Percentiles rank a stretch among this genome's conserved stretches.
Conservation (phyloP, 2,329 filamentous ascomycete species). For the Stachybotrys chlorohalonatus region DNA sequence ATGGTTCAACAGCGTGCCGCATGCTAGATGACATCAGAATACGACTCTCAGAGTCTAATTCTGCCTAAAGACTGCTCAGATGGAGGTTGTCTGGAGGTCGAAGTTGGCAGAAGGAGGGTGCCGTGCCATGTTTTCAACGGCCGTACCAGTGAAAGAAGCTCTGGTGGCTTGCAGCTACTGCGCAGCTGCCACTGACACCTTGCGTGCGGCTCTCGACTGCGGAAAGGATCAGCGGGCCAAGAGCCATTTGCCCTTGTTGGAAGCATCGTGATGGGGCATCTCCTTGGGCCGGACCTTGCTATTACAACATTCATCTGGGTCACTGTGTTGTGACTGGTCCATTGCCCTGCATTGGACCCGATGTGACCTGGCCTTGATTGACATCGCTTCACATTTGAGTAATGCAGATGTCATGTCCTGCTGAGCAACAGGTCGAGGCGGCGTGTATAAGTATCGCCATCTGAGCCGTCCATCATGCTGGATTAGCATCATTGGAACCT, state of each 20-base stretch:
- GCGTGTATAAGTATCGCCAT: not conserved
- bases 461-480: not conserved
- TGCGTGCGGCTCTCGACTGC: not conserved
- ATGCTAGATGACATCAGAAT: not conserved
- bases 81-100: not conserved
- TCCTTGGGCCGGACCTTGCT: no score
- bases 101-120: not conserved
- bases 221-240: not conserved
- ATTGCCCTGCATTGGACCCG: conserved; percentile 1
- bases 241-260: not conserved
- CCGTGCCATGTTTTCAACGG: not conserved
- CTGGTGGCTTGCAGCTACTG: not conserved
- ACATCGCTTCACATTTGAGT: not conserved
- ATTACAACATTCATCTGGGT: no score
- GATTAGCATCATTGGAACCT: not conserved
- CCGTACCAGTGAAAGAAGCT: not conserved
- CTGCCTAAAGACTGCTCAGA: not conserved
- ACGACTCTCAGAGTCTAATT: not conserved
- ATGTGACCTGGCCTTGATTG: conserved; percentile 2
- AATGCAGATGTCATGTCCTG: not conserved
- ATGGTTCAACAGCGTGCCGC: not conserved
- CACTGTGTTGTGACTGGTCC: no score
- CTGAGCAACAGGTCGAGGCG: no score
- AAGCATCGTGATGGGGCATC: not conserved
- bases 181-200: not conserved